A percentile compares a stretch with the other conserved stretches of the same genome.
These are phyloP conservation scores for Pholiota conissans DNA, from an alignment of 768 basidiomycete species.

Conservation along the genomic window DNA sequence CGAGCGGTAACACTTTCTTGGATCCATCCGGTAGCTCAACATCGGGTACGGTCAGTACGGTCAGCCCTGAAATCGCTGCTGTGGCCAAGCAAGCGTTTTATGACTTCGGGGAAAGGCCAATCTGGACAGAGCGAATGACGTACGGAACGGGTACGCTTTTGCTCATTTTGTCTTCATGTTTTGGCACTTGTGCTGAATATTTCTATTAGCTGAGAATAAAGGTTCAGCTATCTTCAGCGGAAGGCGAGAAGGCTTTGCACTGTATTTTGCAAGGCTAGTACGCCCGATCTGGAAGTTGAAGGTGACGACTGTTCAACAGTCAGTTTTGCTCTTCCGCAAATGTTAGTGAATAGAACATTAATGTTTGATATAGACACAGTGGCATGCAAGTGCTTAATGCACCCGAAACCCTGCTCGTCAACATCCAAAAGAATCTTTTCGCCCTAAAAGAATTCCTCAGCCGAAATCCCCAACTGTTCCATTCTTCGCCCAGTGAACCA, in stretches of 20 bases:
- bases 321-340: neutral
- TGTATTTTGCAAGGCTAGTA: constrained; percentile 85
- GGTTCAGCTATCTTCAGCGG: constrained; percentile 84
- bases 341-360: neutral
- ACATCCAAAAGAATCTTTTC: constrained; percentile 78
- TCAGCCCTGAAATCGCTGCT: constrained; percentile 62
- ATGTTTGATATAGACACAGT: constrained; percentile 17
- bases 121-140: constrained; percentile 76
- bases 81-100: constrained; percentile 86
- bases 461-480: constrained; percentile 84
- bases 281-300: constrained; percentile 87
- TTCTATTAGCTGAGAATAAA: constrained; percentile 54
- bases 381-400: constrained; percentile 59
- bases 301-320: constrained; percentile 65
- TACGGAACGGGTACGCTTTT: constrained; percentile 65
- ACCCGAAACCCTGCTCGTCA: constrained; percentile 59
- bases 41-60: constrained; percentile 45
- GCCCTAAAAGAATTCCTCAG: constrained; percentile 75
- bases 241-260: constrained; percentile 81
- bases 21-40: constrained; percentile 52
- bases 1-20: constrained; percentile 81
- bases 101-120: constrained; percentile 81
- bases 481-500: constrained; percentile 73
- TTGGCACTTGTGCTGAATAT: neutral
- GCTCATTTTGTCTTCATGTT: neutral